A percentile compares a stretch with the other conserved stretches of the same genome.
phyloP scores from a whole-genome alignment of 176 grass and related monocot genomes.

The Carex cristatella region DNA sequence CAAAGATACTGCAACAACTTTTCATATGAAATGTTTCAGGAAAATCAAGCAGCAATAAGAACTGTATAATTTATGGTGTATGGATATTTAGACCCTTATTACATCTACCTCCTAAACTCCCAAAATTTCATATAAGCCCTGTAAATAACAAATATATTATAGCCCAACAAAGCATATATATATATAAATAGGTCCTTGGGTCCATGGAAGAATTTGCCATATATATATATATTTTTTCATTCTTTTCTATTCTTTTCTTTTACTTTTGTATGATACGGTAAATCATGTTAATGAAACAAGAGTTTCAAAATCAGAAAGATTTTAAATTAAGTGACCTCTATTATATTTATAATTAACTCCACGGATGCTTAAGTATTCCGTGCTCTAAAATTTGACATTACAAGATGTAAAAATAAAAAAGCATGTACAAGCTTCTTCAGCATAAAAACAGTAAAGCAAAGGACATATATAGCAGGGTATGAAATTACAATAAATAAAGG shows the following conservation, averaged over 20 bases:
- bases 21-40: background rate
- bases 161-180: background rate
- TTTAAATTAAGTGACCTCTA: background rate
- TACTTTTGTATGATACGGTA: background rate
- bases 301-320: background rate
- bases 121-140: background rate
- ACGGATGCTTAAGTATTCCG: background rate
- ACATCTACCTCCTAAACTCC: background rate
- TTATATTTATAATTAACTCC: background rate
- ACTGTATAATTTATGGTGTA: no score
- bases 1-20: background rate
- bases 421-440: slow-evolving; percentile 1
- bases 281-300: background rate
- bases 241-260: background rate
- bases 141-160: background rate
- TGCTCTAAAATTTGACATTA: background rate
- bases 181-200: no score
- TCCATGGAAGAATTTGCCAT: no score
- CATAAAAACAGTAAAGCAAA: background rate
- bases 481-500: background rate
- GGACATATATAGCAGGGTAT: background rate
- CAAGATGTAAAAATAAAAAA: background rate
- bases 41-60: background rate
- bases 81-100: background rate
- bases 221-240: background rate